Base-by-base conservation (phyloP, 208 protist species). In the Polymyxa betae region DNA sequence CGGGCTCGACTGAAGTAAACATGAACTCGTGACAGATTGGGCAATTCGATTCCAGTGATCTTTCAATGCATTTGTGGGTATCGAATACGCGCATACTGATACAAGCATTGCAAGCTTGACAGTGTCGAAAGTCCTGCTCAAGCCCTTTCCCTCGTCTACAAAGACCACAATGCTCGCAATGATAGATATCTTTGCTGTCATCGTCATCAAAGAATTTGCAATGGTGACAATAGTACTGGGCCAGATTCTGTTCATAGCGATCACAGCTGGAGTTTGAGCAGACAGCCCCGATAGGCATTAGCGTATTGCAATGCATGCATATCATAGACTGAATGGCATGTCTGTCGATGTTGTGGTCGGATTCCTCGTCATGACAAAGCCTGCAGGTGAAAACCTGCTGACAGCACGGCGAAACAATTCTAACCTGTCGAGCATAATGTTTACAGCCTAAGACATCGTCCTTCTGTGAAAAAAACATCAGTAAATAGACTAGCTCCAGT, bases 121-220 rank as follows among this genome's bases (percentile, higher is more conserved):
- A 93, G 88, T 93, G 92, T 24, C 89, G 91, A 60, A 54, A 88
- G 41, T 93, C 92, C 32, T 90, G 78, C 44, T 87, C 92, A 12
- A 92, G n/a, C 24, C 92, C 92, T 40, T 90, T 46, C 20, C 92
- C 92, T 12, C 91, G 89, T 45, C 92, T 77, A 64, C 92, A 93
- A 38, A 93, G 91, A 40, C 89, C 89, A 88, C 92, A 93, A 46
- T 90, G 60, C 45, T 49, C 77, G 49, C 92, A 93, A 90, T 93
- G 92, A 43, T 93, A 93, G 46, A 93, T 93, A 77, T 92, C 91
- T 60, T 93, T 93, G 32, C n/a, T 64, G 43, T 0, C 24, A 45
- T 92, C 90, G 60, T 93, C 91, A 40, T 93, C 92, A 77, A 91
- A 88, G 64, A 93, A 93, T 41, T 93, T 92, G 89, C 92, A 93